Evolutionary conservation across 208 protist genomes (phyloP).

Genomic region (Hexamita inflata): DNA sequence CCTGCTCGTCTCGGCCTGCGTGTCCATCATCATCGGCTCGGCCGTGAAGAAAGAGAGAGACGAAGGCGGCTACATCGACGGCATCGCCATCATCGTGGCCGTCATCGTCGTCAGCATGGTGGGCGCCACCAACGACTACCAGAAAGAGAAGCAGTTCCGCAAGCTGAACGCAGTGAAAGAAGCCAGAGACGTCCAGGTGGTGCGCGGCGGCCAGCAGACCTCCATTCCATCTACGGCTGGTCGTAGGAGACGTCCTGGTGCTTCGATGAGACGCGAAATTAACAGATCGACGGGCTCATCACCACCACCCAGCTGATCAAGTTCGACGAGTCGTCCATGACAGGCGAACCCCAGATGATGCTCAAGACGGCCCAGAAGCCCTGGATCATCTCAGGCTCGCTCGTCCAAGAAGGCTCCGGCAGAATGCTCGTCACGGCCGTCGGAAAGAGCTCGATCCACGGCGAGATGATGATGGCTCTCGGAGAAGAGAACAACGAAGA

Average conservation of each 20-base stretch:
- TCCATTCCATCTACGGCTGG: constrained; percentile 52
- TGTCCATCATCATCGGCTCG: constrained; percentile 68
- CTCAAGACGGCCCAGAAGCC: constrained; percentile 57
- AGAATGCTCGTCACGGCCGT: constrained; percentile 58
- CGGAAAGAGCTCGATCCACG: constrained; percentile 63
- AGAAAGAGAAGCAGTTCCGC: constrained; percentile 74
- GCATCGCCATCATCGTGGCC: constrained; percentile 76
- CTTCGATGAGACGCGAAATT: constrained; percentile 66
- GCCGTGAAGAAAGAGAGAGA: constrained; percentile 46
- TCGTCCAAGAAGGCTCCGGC: constrained; percentile 49
- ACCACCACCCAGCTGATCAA: constrained; percentile 57
- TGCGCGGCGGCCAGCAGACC: constrained; percentile 40
- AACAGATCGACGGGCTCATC: constrained; percentile 66
- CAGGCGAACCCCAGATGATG: constrained; percentile 72
- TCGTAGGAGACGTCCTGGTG: constrained; percentile 63
- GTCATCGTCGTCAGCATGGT: constrained; percentile 73
- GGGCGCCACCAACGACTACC: constrained; percentile 73
- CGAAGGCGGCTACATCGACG: constrained; percentile 90
- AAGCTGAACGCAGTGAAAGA: constrained; percentile 70
- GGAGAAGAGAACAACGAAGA: constrained; percentile 50
- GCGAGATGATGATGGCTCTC: constrained; percentile 47
- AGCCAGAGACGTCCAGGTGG: constrained; percentile 55
- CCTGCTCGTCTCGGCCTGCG: constrained; percentile 64
- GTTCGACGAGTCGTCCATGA: constrained; percentile 68
- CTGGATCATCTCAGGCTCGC: constrained; percentile 64